Conservation (phyloP, 2,329 filamentous ascomycete species). For the Rhynchosporium secalis region DNA sequence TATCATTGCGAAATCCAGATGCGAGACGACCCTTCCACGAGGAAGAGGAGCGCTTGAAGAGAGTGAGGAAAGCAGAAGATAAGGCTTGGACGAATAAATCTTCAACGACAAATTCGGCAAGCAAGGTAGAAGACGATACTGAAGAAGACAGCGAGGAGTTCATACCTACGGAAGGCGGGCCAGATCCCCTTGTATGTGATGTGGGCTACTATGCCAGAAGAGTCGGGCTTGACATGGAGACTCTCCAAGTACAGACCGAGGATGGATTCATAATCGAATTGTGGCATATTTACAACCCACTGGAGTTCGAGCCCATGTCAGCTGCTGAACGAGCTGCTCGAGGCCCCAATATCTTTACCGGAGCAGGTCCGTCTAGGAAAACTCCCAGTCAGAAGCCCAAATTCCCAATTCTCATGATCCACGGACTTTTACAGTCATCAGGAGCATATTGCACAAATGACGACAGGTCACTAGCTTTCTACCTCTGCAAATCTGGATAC, state of each 20-base stretch:
- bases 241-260: conserved; percentile 83
- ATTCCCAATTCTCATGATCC: conserved; percentile 84
- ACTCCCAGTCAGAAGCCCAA: conserved; percentile 46
- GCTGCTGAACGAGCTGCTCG: conserved; percentile 52
- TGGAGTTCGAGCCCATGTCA: conserved; percentile 60
- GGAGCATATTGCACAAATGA: conserved; percentile 91
- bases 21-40: conserved; percentile 65
- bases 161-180: conserved; percentile 74
- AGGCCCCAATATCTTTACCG: conserved; percentile 63
- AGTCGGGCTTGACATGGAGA: conserved; percentile 83
- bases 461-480: conserved; percentile 87
- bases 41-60: conserved; percentile 65
- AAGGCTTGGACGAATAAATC: conserved; percentile 58
- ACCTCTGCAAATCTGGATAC: conserved; percentile 86
- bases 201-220: conserved; percentile 82
- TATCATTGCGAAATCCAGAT: conserved; percentile 62
- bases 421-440: conserved; percentile 83
- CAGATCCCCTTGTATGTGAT: conserved; percentile 76
- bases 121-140: conserved; percentile 40
- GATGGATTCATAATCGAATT: conserved; percentile 89
- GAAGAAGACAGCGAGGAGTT: conserved; percentile 52
- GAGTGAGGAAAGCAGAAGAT: conserved; percentile 57
- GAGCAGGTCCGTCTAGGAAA: conserved; percentile 42
- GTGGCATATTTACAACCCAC: conserved; percentile 87
- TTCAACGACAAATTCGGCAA: conserved; percentile 42